Evolutionary conservation across 495 filamentous ascomycete genomes (phyloP).

Genomic region (Elaphomyces granulatus): DNA sequence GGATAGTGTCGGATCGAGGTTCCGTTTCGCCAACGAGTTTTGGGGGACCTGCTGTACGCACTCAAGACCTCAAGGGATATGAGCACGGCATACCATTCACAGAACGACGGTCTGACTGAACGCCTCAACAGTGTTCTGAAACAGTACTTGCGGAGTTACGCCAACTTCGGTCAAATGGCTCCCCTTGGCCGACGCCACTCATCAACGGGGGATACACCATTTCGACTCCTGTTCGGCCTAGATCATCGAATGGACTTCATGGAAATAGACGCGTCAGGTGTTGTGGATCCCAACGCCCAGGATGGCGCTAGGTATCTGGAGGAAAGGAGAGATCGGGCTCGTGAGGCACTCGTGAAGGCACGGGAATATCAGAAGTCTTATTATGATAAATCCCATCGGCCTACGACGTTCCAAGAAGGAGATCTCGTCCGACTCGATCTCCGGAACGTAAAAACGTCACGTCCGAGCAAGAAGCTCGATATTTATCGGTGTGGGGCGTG

Average conservation of each 20-base stretch:
- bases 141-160: constrained; percentile 13
- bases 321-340: too few species aligned
- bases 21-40: too few species aligned
- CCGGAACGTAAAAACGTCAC: background rate
- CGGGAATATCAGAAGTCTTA: background rate
- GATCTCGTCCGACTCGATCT: too few species aligned
- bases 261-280: too few species aligned
- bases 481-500: background rate
- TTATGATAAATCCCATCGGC: background rate
- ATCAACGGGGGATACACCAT: constrained; percentile 12
- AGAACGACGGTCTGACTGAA: constrained; percentile 20
- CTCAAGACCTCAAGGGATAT: background rate
- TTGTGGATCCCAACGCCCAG: too few species aligned
- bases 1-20: background rate
- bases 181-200: constrained; percentile 9
- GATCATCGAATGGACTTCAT: too few species aligned
- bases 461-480: background rate
- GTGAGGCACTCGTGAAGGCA: too few species aligned
- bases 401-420: too few species aligned
- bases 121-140: constrained; percentile 11
- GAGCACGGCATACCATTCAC: constrained; percentile 13
- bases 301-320: too few species aligned
- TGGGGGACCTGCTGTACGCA: background rate
- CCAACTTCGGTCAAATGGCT: constrained; percentile 16
- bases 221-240: background rate